These are phyloP conservation scores for Phytopythium sindhum DNA, from an alignment of 352 stramenopile genomes.

Conservation along the genomic window DNA sequence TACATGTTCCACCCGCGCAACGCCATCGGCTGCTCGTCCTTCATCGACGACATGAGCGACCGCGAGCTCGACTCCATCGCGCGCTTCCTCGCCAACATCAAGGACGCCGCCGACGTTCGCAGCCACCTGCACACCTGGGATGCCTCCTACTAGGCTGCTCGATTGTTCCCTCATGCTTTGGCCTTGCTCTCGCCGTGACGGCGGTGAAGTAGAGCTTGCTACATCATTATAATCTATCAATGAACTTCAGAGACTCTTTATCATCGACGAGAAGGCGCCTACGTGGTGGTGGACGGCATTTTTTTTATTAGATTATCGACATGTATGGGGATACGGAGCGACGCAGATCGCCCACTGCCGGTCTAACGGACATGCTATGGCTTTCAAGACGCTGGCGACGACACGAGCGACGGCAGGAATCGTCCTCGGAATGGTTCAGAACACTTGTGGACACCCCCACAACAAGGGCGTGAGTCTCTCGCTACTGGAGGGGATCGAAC, in stretches of 20 bases:
- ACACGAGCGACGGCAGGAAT: too few species aligned
- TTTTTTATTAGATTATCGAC: too few species aligned
- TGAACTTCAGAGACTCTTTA: too few species aligned
- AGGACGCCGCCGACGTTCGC: constrained; percentile 56
- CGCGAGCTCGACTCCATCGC: constrained; percentile 85
- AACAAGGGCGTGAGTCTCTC: not conserved
- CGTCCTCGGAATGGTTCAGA: not conserved
- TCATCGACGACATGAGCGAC: constrained; percentile 90
- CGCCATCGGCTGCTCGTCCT: constrained; percentile 80
- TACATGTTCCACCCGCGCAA: constrained; percentile 97
- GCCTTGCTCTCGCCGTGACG: not conserved
- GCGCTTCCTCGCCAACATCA: constrained; percentile 57
- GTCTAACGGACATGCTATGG: not conserved
- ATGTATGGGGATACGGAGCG: too few species aligned
- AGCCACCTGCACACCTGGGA: constrained; percentile 70
- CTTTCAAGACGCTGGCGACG: too few species aligned
- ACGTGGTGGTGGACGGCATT: too few species aligned
- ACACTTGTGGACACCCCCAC: not conserved
- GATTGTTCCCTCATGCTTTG: too few species aligned
- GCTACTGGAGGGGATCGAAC: not conserved
- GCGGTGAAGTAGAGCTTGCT: too few species aligned
- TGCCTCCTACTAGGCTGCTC: constrained; percentile 42
- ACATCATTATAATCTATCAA: too few species aligned
- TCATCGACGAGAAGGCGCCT: too few species aligned
- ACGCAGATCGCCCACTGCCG: not conserved